Base-by-base conservation (phyloP, 305 asterid genomes). In the Fraxinus latifolia region DNA sequence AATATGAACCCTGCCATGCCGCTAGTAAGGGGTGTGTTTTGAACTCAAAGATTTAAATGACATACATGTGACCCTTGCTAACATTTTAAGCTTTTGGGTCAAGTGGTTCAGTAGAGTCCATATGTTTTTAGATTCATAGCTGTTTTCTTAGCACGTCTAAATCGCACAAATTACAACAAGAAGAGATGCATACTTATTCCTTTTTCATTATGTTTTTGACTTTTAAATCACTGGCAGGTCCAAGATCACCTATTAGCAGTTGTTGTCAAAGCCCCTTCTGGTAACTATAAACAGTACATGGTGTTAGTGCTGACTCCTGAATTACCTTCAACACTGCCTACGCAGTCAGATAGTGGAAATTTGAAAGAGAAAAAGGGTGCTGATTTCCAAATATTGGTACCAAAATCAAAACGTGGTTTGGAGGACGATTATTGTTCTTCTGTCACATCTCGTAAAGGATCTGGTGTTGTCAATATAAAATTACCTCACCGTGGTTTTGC, bases 211-310 rank as follows among this genome's bases (percentile, higher is more conserved):
- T 14, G 9, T 70, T 70, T 68, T 9, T 9, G 0, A 42, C 33
- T 79, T 58, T n/a, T 5, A 19, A 42, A 36, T 83, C 17, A 82
- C 47, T 87, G 90, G 85, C 95, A 96, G 99, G 97, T 82, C 79
- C 94, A 91, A 87, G 98, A 94, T 88, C 97, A 94, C 91, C 90
- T 94, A 83, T 94, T 94, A 37, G 99, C 98, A n/a, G 99, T 91
- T 77, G 88, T 96, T 44, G 86, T 96, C 87, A 96, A 94, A 90
- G 50, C 93, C 74, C 94, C 96, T 80, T 88, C 97, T 76, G 85
- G 89, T 82, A 91, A 81, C 86, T 85, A 81, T 86, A 96, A 90
- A 86, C 93, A 91, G 81, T 94, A 91, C 88, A 87, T 96, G 81
- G 97, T 92, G 88, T 85, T 96, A 83, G 93, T 94, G 86, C 86